Conservation (phyloP, 805 yeast genomes). For the Kodamaea laetipori region DNA sequence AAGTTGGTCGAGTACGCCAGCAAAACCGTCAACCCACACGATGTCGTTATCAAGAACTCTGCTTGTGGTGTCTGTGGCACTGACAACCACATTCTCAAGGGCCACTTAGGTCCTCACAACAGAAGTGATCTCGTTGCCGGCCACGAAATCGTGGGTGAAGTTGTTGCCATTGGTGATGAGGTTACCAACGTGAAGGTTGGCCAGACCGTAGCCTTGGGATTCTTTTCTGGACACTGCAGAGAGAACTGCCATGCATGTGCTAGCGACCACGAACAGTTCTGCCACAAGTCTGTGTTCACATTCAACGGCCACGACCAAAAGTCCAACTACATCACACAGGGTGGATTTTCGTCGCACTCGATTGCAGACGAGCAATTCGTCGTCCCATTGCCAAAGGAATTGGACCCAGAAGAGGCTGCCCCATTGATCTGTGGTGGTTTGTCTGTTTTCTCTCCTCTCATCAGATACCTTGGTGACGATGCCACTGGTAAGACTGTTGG, state of each 20-base stretch:
- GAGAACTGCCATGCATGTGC: conserved; percentile 55
- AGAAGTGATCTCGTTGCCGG: conserved; percentile 50
- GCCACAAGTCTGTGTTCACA: conserved; percentile 51
- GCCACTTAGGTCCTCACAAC: conserved; percentile 50
- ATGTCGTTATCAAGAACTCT: conserved; percentile 58
- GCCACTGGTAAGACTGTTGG: conserved; percentile 51
- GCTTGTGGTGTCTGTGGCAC: conserved; percentile 67
- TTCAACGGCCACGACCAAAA: conserved; percentile 46
- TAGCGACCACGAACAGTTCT: conserved; percentile 45
- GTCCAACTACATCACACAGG: conserved; percentile 35
- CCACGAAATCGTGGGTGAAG: conserved; percentile 66
- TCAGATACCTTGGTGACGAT: conserved; percentile 39
- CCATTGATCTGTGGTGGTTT: conserved; percentile 61
- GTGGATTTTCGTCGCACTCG: conserved; percentile 53
- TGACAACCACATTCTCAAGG: conserved; percentile 53
- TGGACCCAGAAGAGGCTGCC: conserved; percentile 47
- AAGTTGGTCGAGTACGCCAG: conserved; percentile 30
- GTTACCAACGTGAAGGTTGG: conserved; percentile 59
- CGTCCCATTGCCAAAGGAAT: conserved; percentile 49
- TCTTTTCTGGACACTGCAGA: conserved; percentile 61
- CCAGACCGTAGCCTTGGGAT: conserved; percentile 80
- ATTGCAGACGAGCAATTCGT: conserved; percentile 47
- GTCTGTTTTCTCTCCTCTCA: conserved; percentile 54
- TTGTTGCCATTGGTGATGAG: conserved; percentile 56
- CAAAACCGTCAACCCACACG: conserved; percentile 34